These are phyloP conservation scores for Nevesoporus exiguus DNA, from an alignment of 768 basidiomycete species.

Conservation along the genomic window DNA sequence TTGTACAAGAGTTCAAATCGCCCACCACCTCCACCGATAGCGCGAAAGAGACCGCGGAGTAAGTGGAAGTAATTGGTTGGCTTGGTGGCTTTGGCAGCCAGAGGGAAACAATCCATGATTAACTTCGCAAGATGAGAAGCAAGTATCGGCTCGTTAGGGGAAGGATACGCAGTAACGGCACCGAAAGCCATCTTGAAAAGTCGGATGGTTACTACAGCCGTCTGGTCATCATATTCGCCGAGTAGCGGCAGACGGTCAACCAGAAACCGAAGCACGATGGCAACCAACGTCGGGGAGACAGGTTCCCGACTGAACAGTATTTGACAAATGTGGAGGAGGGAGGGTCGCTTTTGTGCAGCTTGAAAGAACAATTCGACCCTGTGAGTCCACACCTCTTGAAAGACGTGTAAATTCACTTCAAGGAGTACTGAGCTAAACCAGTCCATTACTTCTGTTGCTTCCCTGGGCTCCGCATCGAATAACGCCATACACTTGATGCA, in stretches of 20 bases:
- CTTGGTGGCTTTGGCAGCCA: constrained; percentile 87
- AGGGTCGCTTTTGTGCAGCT: constrained; percentile 68
- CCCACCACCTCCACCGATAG: constrained; percentile 88
- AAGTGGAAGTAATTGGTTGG: constrained; percentile 92
- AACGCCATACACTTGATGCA: constrained; percentile 81
- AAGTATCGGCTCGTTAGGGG: constrained; percentile 85
- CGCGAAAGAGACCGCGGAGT: constrained; percentile 87
- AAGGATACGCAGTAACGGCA: constrained; percentile 73
- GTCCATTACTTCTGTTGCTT: constrained; percentile 79
- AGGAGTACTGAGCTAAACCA: constrained; percentile 69
- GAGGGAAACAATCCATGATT: constrained; percentile 94
- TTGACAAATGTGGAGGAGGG: constrained; percentile 83
- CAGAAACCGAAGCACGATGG: constrained; percentile 85
- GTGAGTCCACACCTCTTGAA: constrained; percentile 94
- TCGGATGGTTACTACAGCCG: constrained; percentile 80
- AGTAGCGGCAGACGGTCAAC: constrained; percentile 77
- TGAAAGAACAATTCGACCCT: constrained; percentile 91
- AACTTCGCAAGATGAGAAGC: constrained; percentile 89
- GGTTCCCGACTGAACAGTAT: constrained; percentile 74
- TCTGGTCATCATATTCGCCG: constrained; percentile 80
- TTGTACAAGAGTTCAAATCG: constrained; percentile 93
- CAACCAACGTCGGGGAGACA: constrained; percentile 77
- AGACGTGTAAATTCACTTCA: constrained; percentile 86
- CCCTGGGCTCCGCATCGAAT: constrained; percentile 68
- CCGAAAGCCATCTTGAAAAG: constrained; percentile 95